Evolutionary conservation across 495 filamentous ascomycete genomes (phyloP).

Genomic region (Opeltia flavorubescens): DNA sequence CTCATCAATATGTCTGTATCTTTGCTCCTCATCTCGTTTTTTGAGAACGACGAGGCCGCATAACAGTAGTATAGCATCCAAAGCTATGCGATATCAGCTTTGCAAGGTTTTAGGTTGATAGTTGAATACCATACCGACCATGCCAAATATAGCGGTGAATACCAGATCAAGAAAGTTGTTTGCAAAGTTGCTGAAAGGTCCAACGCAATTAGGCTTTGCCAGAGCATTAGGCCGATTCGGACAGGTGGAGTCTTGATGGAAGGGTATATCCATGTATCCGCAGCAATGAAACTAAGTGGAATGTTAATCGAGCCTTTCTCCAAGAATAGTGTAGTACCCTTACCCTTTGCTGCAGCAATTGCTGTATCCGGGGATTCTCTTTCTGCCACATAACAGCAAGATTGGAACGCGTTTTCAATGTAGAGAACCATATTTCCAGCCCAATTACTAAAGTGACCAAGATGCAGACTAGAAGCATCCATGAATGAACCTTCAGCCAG

Average conservation of each 20-base stretch:
- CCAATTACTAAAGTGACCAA: slow-evolving; percentile 52
- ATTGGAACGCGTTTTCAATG: slow-evolving; percentile 45
- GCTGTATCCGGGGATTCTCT: slow-evolving; percentile 38
- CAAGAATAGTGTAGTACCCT: slow-evolving; percentile 6
- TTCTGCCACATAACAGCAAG: slow-evolving; percentile 39
- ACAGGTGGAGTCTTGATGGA: slow-evolving; percentile 46
- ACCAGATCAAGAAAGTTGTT: slow-evolving; percentile 56
- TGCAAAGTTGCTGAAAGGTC: slow-evolving; percentile 45
- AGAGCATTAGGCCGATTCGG: slow-evolving; percentile 47
- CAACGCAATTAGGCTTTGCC: slow-evolving; percentile 48
- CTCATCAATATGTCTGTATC: slow-evolving; percentile 60
- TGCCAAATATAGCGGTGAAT: slow-evolving; percentile 62
- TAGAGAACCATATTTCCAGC: slow-evolving; percentile 54
- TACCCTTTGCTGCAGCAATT: slow-evolving; percentile 51
- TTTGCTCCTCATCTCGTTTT: slow-evolving; percentile 54
- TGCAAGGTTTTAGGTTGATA: neutral
- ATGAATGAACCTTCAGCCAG: slow-evolving; percentile 36
- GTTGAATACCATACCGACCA: slow-evolving; percentile 41
- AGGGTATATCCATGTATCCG: slow-evolving; percentile 51
- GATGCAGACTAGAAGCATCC: slow-evolving; percentile 43
- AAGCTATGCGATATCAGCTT: slow-evolving; percentile 15
- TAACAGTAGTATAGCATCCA: slow-evolving; percentile 49
- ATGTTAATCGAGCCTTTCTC: slow-evolving; percentile 10
- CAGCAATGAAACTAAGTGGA: slow-evolving; percentile 53
- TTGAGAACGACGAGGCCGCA: slow-evolving; percentile 55